Conservation (phyloP, 257 asterid genomes). For the Penstemon barbatus region DNA sequence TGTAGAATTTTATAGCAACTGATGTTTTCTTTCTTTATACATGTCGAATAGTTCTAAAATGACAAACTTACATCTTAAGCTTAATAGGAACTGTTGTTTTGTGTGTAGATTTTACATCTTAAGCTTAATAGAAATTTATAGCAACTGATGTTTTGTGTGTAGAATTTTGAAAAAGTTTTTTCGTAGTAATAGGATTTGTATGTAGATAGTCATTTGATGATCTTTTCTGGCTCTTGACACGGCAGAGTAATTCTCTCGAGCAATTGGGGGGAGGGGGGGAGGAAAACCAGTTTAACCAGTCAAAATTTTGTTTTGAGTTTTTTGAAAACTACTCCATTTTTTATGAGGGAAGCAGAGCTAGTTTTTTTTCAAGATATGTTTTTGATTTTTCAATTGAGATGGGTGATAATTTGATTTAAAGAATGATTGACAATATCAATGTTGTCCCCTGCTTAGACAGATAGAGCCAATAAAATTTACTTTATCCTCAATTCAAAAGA, state of each 20-base stretch:
- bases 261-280: too few relatives aligned
- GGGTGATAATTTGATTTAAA: background rate
- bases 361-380: background rate
- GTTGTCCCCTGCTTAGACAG: background rate
- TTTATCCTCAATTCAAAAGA: constrained; percentile 11
- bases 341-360: background rate
- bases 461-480: background rate
- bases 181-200: constrained; percentile 1
- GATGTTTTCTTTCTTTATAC: background rate
- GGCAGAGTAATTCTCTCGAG: too few relatives aligned
- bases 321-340: too few relatives aligned
- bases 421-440: background rate
- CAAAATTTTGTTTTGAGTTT: too few relatives aligned
- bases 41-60: background rate
- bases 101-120: too few relatives aligned
- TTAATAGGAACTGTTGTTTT: background rate
- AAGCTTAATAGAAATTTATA: too few relatives aligned
- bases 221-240: background rate
- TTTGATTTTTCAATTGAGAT: background rate
- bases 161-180: background rate
- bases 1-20: background rate
- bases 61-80: background rate
- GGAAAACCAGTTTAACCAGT: too few relatives aligned
- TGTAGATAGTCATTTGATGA: background rate
- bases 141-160: too few relatives aligned